Percentiles rank a stretch among this genome's conserved stretches.
These are phyloP conservation scores for Rhizopus sp. DNA, from an alignment of 371 early-diverging fungal species.

Conservation along the genomic window DNA sequence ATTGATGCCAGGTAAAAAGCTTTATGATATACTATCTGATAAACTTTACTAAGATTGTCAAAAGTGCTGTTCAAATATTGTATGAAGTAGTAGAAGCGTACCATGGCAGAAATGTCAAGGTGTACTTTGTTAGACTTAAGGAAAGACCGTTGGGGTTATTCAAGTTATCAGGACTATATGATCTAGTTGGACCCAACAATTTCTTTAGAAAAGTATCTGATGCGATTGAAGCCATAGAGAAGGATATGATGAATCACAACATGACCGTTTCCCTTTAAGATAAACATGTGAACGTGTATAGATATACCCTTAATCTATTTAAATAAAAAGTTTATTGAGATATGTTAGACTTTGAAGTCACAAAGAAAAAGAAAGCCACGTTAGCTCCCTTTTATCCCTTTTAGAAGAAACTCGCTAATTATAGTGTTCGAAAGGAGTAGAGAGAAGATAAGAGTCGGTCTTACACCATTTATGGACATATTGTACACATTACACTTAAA, in stretches of 20 bases:
- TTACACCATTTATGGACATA: too few relatives aligned
- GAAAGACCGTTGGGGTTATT: slow-evolving; percentile 70
- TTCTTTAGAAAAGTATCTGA: slow-evolving; percentile 66
- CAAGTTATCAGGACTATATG: slow-evolving; percentile 66
- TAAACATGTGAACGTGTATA: slow-evolving; percentile 3
- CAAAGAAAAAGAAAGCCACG: too few relatives aligned
- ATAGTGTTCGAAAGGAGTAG: too few relatives aligned
- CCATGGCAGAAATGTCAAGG: slow-evolving; percentile 69
- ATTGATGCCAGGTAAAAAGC: slow-evolving; percentile 88
- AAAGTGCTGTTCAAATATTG: slow-evolving; percentile 86
- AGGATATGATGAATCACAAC: slow-evolving; percentile 34
- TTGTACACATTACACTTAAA: too few relatives aligned
- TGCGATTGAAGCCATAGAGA: slow-evolving; percentile 59
- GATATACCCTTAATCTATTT: background rate
- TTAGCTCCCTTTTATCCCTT: too few relatives aligned
- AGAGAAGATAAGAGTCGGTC: too few relatives aligned
- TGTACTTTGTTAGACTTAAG: slow-evolving; percentile 85
- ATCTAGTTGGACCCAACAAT: slow-evolving; percentile 64
- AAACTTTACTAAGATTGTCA: background rate
- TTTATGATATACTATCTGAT: slow-evolving; percentile 3
- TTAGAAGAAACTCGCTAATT: too few relatives aligned
- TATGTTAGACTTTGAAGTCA: too few relatives aligned
- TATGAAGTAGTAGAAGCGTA: slow-evolving; percentile 86
- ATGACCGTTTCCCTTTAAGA: slow-evolving; percentile 1
- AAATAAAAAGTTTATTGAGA: too few relatives aligned